These are phyloP conservation scores for Diplocarpon rosae DNA, from an alignment of 2,329 filamentous ascomycete species.

Conservation along the genomic window DNA sequence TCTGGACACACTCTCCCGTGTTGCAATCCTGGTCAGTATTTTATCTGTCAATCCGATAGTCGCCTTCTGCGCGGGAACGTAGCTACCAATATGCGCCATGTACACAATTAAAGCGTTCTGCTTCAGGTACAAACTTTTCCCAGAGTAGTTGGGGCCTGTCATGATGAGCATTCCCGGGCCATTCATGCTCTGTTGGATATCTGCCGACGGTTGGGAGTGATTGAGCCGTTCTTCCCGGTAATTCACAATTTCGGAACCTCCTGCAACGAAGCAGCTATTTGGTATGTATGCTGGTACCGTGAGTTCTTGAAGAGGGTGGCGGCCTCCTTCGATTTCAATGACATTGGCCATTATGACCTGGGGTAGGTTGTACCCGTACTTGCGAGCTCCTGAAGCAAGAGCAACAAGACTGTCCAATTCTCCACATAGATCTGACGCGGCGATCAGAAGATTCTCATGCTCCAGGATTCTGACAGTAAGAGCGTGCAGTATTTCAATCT, in stretches of 20 bases:
- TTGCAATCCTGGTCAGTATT: conserved; percentile 77
- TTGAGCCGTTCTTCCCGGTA: conserved; percentile 1
- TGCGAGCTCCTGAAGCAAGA: conserved; percentile 63
- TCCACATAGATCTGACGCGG: conserved; percentile 70
- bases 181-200: conserved; percentile 15
- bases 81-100: conserved; percentile 85
- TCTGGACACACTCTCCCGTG: conserved; percentile 50
- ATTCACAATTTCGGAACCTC: conserved; percentile 38
- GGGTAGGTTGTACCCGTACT: conserved; percentile 62
- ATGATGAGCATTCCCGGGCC: conserved; percentile 63
- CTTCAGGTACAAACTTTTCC: conserved; percentile 92
- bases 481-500: conserved; percentile 78
- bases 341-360: conserved; percentile 58
- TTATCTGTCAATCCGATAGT: conserved; percentile 82
- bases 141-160: conserved; percentile 92
- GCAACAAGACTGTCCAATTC: conserved; percentile 81
- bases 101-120: conserved; percentile 86
- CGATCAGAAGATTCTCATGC: conserved; percentile 53
- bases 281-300: conserved; percentile 71
- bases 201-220: background rate
- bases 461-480: conserved; percentile 61
- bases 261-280: conserved; percentile 64
- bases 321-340: conserved; percentile 64
- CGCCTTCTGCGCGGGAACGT: conserved; percentile 70
- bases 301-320: conserved; percentile 80